Conservation (phyloP, 352 stramenopile species). For the Phytophthora aleatoria region DNA sequence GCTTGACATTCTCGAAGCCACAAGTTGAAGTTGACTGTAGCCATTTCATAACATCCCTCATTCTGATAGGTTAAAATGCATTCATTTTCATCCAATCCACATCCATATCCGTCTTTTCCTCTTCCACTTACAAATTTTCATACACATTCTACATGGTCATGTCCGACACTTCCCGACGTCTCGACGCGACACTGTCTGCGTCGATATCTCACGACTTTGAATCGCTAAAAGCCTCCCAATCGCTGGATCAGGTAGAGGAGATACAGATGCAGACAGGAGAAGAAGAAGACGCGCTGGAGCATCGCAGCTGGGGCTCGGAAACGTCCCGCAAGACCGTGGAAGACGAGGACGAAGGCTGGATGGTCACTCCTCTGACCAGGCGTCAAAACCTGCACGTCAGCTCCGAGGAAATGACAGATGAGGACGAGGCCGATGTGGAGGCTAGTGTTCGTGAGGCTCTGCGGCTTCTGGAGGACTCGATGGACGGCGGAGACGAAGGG, state of each 20-base stretch:
- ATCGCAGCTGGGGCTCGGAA: slow-evolving; percentile 20
- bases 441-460: slow-evolving; percentile 55
- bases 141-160: slow-evolving; percentile 16
- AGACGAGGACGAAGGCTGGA: slow-evolving; percentile 45
- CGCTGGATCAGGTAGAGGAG: neutral
- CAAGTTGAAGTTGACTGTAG: slow-evolving; percentile 11
- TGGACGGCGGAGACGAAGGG: slow-evolving; percentile 24
- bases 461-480: slow-evolving; percentile 48
- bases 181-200: slow-evolving; percentile 10
- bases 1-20: too few relatives aligned
- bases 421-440: slow-evolving; percentile 52
- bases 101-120: slow-evolving; percentile 4
- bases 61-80: slow-evolving; percentile 8
- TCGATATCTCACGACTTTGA: slow-evolving; percentile 17
- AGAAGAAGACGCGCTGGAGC: slow-evolving; percentile 2
- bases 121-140: slow-evolving; percentile 3
- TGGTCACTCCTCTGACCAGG: slow-evolving; percentile 30
- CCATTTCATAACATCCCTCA: slow-evolving; percentile 4
- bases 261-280: slow-evolving; percentile 1
- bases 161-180: neutral
- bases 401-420: slow-evolving; percentile 21
- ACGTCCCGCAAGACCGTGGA: slow-evolving; percentile 33
- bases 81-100: slow-evolving; percentile 13
- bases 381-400: slow-evolving; percentile 1
- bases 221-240: slow-evolving; percentile 1